Conservation (phyloP, 495 filamentous ascomycete genomes). For the Delitschia confertaspora region DNA sequence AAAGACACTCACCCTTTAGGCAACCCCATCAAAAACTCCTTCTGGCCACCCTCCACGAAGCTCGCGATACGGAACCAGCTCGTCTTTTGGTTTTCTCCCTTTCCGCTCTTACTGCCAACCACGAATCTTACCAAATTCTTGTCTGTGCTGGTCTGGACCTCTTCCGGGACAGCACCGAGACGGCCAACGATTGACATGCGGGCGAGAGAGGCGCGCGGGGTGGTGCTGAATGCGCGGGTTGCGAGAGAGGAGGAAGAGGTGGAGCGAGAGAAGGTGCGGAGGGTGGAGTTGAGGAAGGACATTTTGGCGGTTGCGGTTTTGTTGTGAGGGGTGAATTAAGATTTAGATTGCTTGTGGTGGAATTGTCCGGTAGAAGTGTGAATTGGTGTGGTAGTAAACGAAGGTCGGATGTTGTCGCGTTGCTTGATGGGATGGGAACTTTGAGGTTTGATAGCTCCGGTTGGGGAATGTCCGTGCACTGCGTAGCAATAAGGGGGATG, state of each 20-base stretch:
- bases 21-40: constrained; percentile 56
- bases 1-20: constrained; percentile 64
- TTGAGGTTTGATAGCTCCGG: too few relatives aligned
- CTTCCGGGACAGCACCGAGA: constrained; percentile 61
- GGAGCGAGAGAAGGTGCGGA: constrained; percentile 35
- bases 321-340: too few relatives aligned
- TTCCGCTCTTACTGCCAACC: constrained; percentile 51
- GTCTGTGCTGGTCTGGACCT: constrained; percentile 54
- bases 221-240: constrained; percentile 50
- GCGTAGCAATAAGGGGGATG: too few relatives aligned
- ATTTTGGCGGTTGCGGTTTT: too few relatives aligned
- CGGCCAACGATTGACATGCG: constrained; percentile 68
- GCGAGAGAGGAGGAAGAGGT: constrained; percentile 40
- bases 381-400: too few relatives aligned
- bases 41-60: constrained; percentile 50
- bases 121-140: constrained; percentile 59
- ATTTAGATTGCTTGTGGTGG: too few relatives aligned
- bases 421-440: too few relatives aligned
- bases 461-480: too few relatives aligned
- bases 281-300: constrained; percentile 16
- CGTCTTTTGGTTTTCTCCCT: constrained; percentile 52
- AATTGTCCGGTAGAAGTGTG: too few relatives aligned
- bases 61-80: constrained; percentile 68
- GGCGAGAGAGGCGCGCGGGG: constrained; percentile 41
- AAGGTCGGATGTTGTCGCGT: too few relatives aligned